These are phyloP conservation scores for Clarireedia paspali DNA, from an alignment of 2,329 filamentous ascomycete species.

Conservation along the genomic window DNA sequence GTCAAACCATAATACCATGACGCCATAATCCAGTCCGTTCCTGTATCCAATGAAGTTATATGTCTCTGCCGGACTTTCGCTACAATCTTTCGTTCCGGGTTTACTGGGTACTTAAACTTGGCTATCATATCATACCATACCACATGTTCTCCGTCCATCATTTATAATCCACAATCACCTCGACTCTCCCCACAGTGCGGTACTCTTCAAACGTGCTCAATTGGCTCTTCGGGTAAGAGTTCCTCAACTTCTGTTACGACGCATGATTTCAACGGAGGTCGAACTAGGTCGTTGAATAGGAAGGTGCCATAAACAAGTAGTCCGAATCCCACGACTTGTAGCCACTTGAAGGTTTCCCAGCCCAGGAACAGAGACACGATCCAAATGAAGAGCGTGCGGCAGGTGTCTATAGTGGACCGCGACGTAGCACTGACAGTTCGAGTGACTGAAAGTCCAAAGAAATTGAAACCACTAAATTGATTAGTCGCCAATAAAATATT, in stretches of 20 bases:
- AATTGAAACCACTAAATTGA: conserved; percentile 78
- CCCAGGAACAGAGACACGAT: conserved; percentile 84
- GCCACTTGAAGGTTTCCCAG: conserved; percentile 97
- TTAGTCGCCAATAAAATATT: conserved; percentile 9
- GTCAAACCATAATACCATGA: not conserved
- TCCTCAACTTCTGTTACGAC: conserved; percentile 51
- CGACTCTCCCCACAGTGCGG: not conserved
- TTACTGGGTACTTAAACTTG: not conserved
- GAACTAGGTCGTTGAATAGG: conserved; percentile 89
- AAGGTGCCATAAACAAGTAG: conserved; percentile 95
- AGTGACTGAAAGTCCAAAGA: conserved; percentile 93
- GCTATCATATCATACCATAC: not conserved
- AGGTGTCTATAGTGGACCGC: conserved; percentile 93
- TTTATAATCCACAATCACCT: not conserved
- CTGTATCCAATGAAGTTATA: not conserved
- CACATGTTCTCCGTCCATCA: not conserved
- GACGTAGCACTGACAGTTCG: conserved; percentile 84
- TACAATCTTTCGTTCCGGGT: not conserved
- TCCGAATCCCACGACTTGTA: conserved; percentile 83
- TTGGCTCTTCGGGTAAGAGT: conserved; percentile 73
- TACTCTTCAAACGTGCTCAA: conserved; percentile 47
- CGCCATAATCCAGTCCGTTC: not conserved
- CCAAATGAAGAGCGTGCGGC: conserved; percentile 97
- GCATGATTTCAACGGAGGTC: conserved; percentile 66
- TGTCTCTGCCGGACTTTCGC: not conserved